A percentile compares a stretch with the other conserved stretches of the same genome.
Conservation (phyloP, 1,284 basidiomycete species). For the Ganoderma leucocontextum region DNA sequence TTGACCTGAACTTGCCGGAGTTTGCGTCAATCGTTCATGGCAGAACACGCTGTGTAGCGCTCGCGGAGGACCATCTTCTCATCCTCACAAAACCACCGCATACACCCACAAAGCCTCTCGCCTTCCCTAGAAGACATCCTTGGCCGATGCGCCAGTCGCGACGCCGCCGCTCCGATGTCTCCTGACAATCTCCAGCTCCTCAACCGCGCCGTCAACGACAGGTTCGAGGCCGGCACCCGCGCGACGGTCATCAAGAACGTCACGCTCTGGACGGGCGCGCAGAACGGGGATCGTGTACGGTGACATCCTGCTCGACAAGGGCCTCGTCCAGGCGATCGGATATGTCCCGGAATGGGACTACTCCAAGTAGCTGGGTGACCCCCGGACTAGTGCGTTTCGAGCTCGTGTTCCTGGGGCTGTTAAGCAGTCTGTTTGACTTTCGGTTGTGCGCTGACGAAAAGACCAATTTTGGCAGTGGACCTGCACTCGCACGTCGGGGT, state of each 20-base stretch:
- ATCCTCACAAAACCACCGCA: constrained; percentile 6
- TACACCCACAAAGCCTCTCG: constrained; percentile 43
- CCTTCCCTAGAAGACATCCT: constrained; percentile 54
- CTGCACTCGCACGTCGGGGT: constrained; percentile 85
- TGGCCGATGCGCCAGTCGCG: constrained; percentile 55
- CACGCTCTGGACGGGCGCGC: constrained; percentile 80
- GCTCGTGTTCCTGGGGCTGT: background rate
- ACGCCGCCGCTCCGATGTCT: constrained; percentile 55
- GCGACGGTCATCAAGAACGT: constrained; percentile 80
- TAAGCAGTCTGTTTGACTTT: constrained; percentile 35
- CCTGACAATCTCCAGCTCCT: constrained; percentile 54
- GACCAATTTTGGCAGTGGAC: constrained; percentile 58
- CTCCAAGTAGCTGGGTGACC: constrained; percentile 63
- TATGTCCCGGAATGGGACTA: constrained; percentile 53
- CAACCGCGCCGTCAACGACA: constrained; percentile 68
- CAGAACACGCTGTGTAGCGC: too few species aligned
- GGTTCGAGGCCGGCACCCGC: constrained; percentile 73
- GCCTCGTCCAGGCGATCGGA: constrained; percentile 66
- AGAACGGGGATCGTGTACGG: constrained; percentile 69
- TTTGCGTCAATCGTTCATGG: too few species aligned
- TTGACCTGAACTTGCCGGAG: too few species aligned
- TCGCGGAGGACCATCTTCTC: constrained; percentile 30
- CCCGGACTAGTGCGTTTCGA: constrained; percentile 58
- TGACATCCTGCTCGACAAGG: constrained; percentile 66
- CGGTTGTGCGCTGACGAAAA: background rate